Evolutionary conservation across 352 stramenopile species (phyloP).

Genomic region (Globisporangium nagaii): DNA sequence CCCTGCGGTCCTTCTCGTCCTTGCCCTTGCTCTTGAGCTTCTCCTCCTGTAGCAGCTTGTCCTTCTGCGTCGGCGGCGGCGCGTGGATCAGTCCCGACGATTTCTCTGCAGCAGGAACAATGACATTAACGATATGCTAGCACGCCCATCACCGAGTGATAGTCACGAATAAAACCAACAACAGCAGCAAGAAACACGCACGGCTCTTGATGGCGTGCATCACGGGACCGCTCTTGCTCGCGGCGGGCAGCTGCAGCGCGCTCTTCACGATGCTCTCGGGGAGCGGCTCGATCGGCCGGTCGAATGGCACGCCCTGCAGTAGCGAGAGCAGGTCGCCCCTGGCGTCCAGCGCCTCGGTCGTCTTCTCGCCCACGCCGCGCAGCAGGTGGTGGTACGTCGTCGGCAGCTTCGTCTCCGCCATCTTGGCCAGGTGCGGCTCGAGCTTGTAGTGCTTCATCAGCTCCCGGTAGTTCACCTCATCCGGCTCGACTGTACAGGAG

Average conservation of each 20-base stretch:
- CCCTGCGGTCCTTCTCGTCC: constrained; percentile 68
- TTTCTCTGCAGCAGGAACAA: constrained; percentile 17
- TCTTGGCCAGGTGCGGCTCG: constrained; percentile 53
- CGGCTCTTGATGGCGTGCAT: constrained; percentile 38
- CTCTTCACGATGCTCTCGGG: constrained; percentile 68
- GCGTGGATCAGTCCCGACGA: constrained; percentile 59
- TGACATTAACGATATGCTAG: too few relatives aligned
- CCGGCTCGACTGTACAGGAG: constrained; percentile 42
- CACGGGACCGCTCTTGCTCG: constrained; percentile 50
- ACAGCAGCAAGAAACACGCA: constrained; percentile 8
- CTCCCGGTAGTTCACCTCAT: constrained; percentile 52
- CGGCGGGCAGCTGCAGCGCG: constrained; percentile 54
- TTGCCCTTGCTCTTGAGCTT: constrained; percentile 47
- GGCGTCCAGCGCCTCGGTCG: constrained; percentile 23
- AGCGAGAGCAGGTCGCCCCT: constrained; percentile 56
- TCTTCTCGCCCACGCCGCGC: constrained; percentile 51
- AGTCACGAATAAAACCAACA: too few relatives aligned
- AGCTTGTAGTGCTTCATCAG: constrained; percentile 70
- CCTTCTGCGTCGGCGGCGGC: constrained; percentile 35
- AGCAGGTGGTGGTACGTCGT: constrained; percentile 70
- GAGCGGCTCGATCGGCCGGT: constrained; percentile 71
- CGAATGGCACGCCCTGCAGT: constrained; percentile 68
- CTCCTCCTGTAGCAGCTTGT: constrained; percentile 32
- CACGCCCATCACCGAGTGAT: too few relatives aligned
- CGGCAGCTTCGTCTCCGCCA: constrained; percentile 50